Evolutionary conservation across 2,329 filamentous ascomycete genomes (phyloP), one percentile per base, ranked within the genome.

Genomic region (Exophiala dermatitidis): DNA sequence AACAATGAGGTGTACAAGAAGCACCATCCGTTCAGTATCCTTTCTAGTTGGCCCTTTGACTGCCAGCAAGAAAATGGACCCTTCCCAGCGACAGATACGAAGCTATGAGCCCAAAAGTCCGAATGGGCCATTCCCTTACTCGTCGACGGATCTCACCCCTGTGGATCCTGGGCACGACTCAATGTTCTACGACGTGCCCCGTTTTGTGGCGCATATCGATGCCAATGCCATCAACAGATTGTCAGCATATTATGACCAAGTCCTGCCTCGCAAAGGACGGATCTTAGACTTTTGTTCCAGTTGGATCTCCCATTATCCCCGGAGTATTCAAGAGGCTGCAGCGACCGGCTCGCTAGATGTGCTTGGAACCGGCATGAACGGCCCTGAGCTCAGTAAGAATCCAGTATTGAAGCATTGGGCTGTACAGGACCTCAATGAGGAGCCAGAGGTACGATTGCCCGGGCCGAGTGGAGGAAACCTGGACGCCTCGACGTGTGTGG

Each of bases 151-250:
- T 46, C 58, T 66, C 33, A 60, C 53, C 5, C 63, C 63, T 41
- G 55, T 49, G 50, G 64, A 66, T 33, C 29, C 57, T 2, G 60
- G 62, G 40, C 26, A 57, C 8, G 64, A 66, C 47, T 36, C 57
- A 1, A 32, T 32, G 3, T 66, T 66, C 59, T 66, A 66, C 53
- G 36, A 50, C 34, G 31, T 52, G 5, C 72, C 76, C 1, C 70
- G 76, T 10, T 75, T 78, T 56, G 76, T 79, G 1, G 76, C 76
- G 7, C 77, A 79, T 53, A 79, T 79, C 59, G 77, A 79, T 58
- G 73, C 77, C 40, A 66, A 69, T 3, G 74, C 76, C 0, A 76
- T 78, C 47, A 62, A 63, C 3, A 65, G 68, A 0, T 61, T 80
- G 1, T 65, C 68, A 28, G 56, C 63, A 2, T 79, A 80, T 64